Evolutionary conservation across 2,329 filamentous ascomycete genomes (phyloP), one percentile per base, ranked within the genome.

Genomic region (Diaporthe velutina): DNA sequence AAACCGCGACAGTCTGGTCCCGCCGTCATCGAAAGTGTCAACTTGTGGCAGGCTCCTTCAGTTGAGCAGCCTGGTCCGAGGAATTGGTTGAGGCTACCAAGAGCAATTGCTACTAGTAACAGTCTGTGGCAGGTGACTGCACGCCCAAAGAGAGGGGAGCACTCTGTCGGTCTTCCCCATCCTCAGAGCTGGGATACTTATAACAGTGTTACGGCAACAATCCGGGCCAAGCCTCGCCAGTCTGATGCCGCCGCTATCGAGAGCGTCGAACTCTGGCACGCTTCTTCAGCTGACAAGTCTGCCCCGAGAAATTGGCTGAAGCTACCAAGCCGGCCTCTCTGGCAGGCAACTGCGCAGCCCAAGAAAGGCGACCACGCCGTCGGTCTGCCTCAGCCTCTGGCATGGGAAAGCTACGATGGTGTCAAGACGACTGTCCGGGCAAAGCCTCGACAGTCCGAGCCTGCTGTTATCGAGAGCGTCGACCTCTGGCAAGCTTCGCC

Each of bases 101-200:
- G 48, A 58, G 67, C 58, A n/a, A 42, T 40, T n/a, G 15, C 66
- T 25, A 48, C 45, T 8, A 60, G 54, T 2, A 40, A 64, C 19
- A 64, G 28, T 28, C 54, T 77, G 12, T 78, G 75, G 66, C 33
- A 48, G 7, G 71, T 52, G 19, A 38, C 28, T 42, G 42, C 42
- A 9, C 45, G 50, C 33, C 42, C 42, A 40, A 64, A 68, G n/a
- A 54, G 42, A 45, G 73, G 64, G 2, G 58, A 70, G 61, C 71
- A 61, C 61, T 67, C 61, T 15, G 78, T 76, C 40, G 82, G 83
- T 67, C 79, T 84, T 9, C 80, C 82, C n/a, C 83, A 87, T 76
- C 84, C 84, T 13, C 83, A 84, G 73, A 77, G 79, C 22, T 86
- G 84, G 85, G 79, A 80, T 48, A 76, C 76, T 50, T 85, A 85